phyloP scores from a whole-genome alignment of 805 yeast genomes.

The Starmerella asiatica region DNA sequence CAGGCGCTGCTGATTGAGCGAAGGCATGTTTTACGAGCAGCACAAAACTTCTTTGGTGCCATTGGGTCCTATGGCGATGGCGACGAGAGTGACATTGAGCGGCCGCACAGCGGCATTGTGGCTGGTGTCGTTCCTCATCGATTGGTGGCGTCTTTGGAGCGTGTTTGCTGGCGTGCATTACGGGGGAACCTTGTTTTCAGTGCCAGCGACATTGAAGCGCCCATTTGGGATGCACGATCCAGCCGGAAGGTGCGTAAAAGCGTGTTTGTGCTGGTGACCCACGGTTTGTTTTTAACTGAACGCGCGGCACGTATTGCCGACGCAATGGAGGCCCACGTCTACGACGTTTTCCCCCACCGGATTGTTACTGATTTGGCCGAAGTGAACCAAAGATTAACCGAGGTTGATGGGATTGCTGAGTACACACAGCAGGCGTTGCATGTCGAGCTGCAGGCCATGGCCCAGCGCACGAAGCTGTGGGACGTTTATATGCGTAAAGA shows the following conservation, averaged over 20 bases:
- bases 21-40: slow-evolving; percentile 44
- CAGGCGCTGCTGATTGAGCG: slow-evolving; percentile 59
- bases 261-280: slow-evolving; percentile 80
- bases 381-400: slow-evolving; percentile 38
- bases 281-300: slow-evolving; percentile 61
- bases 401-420: slow-evolving; percentile 45
- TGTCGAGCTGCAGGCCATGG: slow-evolving; percentile 66
- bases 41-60: slow-evolving; percentile 33
- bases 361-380: slow-evolving; percentile 28
- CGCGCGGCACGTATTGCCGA: slow-evolving; percentile 76
- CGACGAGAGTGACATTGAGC: slow-evolving; percentile 29
- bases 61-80: slow-evolving; percentile 23
- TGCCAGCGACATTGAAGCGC: slow-evolving; percentile 54
- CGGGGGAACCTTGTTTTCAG: slow-evolving; percentile 83
- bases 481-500: slow-evolving; percentile 57
- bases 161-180: slow-evolving; percentile 79
- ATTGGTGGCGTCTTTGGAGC: slow-evolving; percentile 58
- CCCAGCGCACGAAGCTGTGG: slow-evolving; percentile 68
- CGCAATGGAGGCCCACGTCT: slow-evolving; percentile 73
- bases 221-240: slow-evolving; percentile 45
- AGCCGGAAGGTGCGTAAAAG: slow-evolving; percentile 53
- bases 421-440: slow-evolving; percentile 56
- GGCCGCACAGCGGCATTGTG: slow-evolving; percentile 31
- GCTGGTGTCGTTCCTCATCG: slow-evolving; percentile 73
- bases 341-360: slow-evolving; percentile 37